A percentile compares a stretch with the other conserved stretches of the same genome.
These are phyloP conservation scores for Solanum medicagineum DNA, from an alignment of 257 asterid genomes.

Conservation along the genomic window DNA sequence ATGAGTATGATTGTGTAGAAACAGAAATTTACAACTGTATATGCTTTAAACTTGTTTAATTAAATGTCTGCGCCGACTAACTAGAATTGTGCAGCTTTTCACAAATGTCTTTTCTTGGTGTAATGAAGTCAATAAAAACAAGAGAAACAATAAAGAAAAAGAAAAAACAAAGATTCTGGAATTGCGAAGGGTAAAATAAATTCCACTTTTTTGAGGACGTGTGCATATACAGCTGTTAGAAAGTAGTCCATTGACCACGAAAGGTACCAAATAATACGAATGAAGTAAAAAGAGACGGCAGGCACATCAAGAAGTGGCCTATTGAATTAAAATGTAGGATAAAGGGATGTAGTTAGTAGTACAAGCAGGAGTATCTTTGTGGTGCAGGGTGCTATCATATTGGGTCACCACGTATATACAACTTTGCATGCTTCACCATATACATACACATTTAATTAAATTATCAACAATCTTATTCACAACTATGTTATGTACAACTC, in stretches of 20 bases:
- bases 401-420: conserved; percentile 2
- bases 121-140: background rate
- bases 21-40: background rate
- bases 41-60: background rate
- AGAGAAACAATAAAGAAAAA: background rate
- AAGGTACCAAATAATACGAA: background rate
- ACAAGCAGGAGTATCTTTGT: background rate
- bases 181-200: background rate
- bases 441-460: background rate
- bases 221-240: background rate
- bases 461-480: background rate
- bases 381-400: background rate
- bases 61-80: background rate
- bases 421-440: conserved; percentile 1
- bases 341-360: background rate
- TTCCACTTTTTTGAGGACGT: background rate
- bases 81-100: background rate
- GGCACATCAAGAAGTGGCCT: background rate
- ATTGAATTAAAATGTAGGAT: background rate
- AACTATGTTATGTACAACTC: background rate
- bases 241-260: background rate
- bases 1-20: background rate
- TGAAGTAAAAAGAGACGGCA: background rate
- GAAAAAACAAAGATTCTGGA: background rate
- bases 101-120: background rate